Evolutionary conservation across 1,284 basidiomycete genomes (phyloP).

Genomic region (Heterobasidion occidentale): DNA sequence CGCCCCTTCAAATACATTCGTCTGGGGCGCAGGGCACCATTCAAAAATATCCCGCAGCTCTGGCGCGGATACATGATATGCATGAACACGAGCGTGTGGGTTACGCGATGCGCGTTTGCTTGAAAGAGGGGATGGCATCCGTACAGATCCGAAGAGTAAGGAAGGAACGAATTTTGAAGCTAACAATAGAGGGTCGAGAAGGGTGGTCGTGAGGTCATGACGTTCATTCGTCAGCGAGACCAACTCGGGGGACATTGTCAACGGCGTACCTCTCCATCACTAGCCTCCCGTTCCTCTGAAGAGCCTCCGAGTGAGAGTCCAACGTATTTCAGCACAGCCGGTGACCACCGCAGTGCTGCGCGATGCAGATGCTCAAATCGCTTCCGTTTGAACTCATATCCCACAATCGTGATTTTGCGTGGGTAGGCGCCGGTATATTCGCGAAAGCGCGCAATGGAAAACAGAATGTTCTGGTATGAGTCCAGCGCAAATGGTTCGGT

Average conservation of each 20-base stretch:
- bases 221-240: neutral
- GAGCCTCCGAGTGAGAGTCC: slow-evolving; percentile 68
- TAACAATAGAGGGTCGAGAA: slow-evolving; percentile 21
- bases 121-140: slow-evolving; percentile 79
- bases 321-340: slow-evolving; percentile 64
- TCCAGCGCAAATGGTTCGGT: slow-evolving; percentile 90
- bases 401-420: slow-evolving; percentile 77
- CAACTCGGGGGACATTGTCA: neutral
- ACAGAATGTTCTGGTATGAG: slow-evolving; percentile 89
- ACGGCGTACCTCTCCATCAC: slow-evolving; percentile 67
- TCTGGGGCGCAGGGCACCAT: slow-evolving; percentile 66
- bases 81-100: slow-evolving; percentile 71
- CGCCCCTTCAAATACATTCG: slow-evolving; percentile 3
- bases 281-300: slow-evolving; percentile 36
- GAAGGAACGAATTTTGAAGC: slow-evolving; percentile 66
- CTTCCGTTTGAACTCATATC: slow-evolving; percentile 85
- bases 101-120: slow-evolving; percentile 77
- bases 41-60: slow-evolving; percentile 70
- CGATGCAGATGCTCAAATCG: slow-evolving; percentile 85
- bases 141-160: slow-evolving; percentile 74
- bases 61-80: slow-evolving; percentile 78
- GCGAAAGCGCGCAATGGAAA: slow-evolving; percentile 86
- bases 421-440: slow-evolving; percentile 87
- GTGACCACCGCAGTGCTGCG: slow-evolving; percentile 77
- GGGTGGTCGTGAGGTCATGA: neutral